Evolutionary conservation across 768 basidiomycete species (phyloP).

Genomic region (Cytidiella melzeri): DNA sequence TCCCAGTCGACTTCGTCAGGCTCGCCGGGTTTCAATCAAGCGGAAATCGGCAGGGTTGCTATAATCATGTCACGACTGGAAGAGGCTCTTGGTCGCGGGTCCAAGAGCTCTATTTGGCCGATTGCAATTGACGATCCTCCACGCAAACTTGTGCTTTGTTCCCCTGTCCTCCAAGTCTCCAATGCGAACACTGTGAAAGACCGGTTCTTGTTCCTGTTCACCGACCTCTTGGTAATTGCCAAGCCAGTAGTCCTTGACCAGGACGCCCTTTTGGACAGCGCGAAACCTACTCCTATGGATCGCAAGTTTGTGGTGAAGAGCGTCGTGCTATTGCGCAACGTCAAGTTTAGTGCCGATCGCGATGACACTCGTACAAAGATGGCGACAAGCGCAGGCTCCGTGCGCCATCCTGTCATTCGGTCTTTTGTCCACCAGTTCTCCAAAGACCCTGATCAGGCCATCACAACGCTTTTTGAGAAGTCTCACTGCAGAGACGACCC

Average conservation of each 20-base stretch:
- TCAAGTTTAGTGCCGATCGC: slow-evolving; percentile 67
- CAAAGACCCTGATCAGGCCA: slow-evolving; percentile 74
- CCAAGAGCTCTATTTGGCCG: slow-evolving; percentile 51
- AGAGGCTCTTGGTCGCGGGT: slow-evolving; percentile 58
- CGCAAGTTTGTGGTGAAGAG: slow-evolving; percentile 86
- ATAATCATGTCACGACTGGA: slow-evolving; percentile 65
- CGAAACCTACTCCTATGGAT: slow-evolving; percentile 54
- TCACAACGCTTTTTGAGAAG: slow-evolving; percentile 62
- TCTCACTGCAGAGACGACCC: slow-evolving; percentile 58
- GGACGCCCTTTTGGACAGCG: slow-evolving; percentile 52
- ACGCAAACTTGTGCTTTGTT: slow-evolving; percentile 76
- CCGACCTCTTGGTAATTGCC: slow-evolving; percentile 86
- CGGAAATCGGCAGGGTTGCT: slow-evolving; percentile 37
- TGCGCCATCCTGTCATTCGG: slow-evolving; percentile 58
- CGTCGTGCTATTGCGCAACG: slow-evolving; percentile 69
- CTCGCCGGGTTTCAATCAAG: slow-evolving; percentile 37
- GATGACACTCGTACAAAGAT: slow-evolving; percentile 48
- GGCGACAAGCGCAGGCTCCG: slow-evolving; percentile 28
- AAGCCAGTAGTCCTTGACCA: slow-evolving; percentile 78
- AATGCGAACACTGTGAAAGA: slow-evolving; percentile 94
- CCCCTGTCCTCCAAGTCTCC: slow-evolving; percentile 89
- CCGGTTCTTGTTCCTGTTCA: slow-evolving; percentile 95
- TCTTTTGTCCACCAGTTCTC: slow-evolving; percentile 77
- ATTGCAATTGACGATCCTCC: slow-evolving; percentile 78
- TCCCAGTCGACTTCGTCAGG: slow-evolving; percentile 70